Evolutionary conservation across 345 rosid genomes (phyloP), one percentile per base, ranked within the genome.

Genomic region (Physaria fendleri): DNA sequence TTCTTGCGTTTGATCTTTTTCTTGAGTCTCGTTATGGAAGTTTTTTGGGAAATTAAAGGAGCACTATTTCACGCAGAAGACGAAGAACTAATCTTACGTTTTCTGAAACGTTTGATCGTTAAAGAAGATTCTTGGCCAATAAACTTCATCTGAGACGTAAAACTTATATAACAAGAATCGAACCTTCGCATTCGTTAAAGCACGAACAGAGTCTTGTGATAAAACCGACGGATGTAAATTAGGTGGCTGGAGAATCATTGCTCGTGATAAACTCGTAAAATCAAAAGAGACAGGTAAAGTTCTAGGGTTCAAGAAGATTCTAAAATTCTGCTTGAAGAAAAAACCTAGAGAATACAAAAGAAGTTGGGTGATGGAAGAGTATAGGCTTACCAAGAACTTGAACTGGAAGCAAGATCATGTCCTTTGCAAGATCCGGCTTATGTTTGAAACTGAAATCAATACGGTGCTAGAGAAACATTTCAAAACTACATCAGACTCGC

Each of bases 251-350:
- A 53, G 62, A 11, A 8, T 24, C 22, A 53, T 64, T 0, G 69
- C 45, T 33, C 5, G 38, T 12, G 61, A 54, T 54, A 64, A 64
- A 17, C 28, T 64, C 28, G 33, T 43, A 1, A 54, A 17, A 1
- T 4, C 25, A 0, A 8, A 33, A 5, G 2, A 15, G 16, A 32
- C 24, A 0, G 15, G 37, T 8, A 43, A 64, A 34, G 1, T 55
- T 65, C 46, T 54, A 65, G 69, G 62, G 46, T 25, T 65, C 27
- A 65, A 65, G 55, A 65, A 44, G 45, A 54, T 33, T 44, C 16
- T 43, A 5, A 64, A 64, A 54, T 64, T 64, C 16, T 54, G 38
- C 15, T 5, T 20, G 3, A 35, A 44, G 37, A 15, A 0, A 1
- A 42, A 33, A 32, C 18, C 3, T 2, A 64, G 38, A 54, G 44